Evolutionary conservation across 371 early-diverging fungal genomes (phyloP).

Genomic region (Mortierella sp.): DNA sequence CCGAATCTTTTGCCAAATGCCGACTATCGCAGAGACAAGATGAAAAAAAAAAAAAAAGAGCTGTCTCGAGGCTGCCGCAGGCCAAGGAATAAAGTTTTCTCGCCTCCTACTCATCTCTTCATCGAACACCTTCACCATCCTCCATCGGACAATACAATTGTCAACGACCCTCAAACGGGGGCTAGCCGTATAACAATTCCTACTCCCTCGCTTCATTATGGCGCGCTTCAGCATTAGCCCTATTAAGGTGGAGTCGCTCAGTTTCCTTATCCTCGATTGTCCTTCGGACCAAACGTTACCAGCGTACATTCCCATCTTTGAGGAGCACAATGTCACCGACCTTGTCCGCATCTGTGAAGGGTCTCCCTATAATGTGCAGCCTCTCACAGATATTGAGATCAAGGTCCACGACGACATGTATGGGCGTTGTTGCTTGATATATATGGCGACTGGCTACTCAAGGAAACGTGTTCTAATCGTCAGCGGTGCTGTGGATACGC

Average conservation of each 20-base stretch:
- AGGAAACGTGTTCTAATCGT: too few species aligned
- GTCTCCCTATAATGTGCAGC: conserved; percentile 59
- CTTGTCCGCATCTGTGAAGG: conserved; percentile 71
- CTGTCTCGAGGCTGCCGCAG: too few species aligned
- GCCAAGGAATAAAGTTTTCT: too few species aligned
- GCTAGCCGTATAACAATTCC: too few species aligned
- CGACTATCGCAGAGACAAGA: too few species aligned
- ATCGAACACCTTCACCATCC: too few species aligned
- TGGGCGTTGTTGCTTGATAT: neutral
- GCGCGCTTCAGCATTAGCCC: conserved; percentile 48
- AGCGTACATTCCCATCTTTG: conserved; percentile 59
- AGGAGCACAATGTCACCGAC: conserved; percentile 61
- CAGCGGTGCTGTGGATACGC: too few species aligned
- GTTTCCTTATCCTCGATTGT: conserved; percentile 74
- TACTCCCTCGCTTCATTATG: conserved; percentile 12
- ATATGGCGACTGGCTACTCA: too few species aligned
- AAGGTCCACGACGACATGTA: conserved; percentile 65
- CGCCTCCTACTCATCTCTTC: too few species aligned
- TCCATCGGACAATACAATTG: too few species aligned
- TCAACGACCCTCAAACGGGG: too few species aligned
- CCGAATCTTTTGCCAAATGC: too few species aligned
- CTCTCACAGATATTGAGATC: conserved; percentile 62
- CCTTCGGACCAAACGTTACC: conserved; percentile 62
- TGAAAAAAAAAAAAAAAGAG: neutral
- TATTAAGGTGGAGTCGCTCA: conserved; percentile 27